A percentile compares a stretch with the other conserved stretches of the same genome.
phyloP scores from a whole-genome alignment of 2,329 filamentous ascomycete species.

The Boeremia exigua region DNA sequence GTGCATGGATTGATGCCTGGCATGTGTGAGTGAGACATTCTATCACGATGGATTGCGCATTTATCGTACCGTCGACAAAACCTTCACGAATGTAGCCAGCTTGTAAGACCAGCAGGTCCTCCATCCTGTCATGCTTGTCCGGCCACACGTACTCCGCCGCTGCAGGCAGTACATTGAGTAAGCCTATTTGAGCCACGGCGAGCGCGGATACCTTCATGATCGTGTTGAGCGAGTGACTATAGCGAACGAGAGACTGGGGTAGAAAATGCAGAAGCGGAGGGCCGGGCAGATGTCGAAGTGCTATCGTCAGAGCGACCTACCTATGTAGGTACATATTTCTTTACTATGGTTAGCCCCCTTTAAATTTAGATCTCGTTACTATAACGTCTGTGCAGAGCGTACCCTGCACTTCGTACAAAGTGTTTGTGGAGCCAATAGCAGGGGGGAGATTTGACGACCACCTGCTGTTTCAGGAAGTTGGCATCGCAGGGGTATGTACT shows the following conservation, averaged over 20 bases:
- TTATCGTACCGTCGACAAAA: slow-evolving; percentile 8
- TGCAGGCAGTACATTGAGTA: slow-evolving; percentile 10
- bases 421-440: slow-evolving; percentile 6
- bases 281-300: neutral
- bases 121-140: slow-evolving; percentile 9
- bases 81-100: slow-evolving; percentile 10
- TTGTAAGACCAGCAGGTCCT: slow-evolving; percentile 17
- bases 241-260: neutral
- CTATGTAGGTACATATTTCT: slow-evolving; percentile 1
- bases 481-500: slow-evolving; percentile 4
- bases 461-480: slow-evolving; percentile 10
- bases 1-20: slow-evolving; percentile 24
- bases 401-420: neutral
- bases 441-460: slow-evolving; percentile 6
- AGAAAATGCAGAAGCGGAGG: neutral
- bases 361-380: neutral
- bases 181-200: slow-evolving; percentile 1
- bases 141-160: slow-evolving; percentile 18
- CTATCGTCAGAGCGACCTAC: neutral
- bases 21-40: neutral
- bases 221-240: slow-evolving; percentile 5
- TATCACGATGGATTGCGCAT: neutral
- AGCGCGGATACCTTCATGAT: slow-evolving; percentile 9
- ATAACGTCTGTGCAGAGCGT: neutral
- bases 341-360: neutral